A percentile compares a stretch with the other conserved stretches of the same genome.
These are phyloP conservation scores for Bondarzewia mesenterica DNA, from an alignment of 1,284 basidiomycete genomes.

Conservation along the genomic window DNA sequence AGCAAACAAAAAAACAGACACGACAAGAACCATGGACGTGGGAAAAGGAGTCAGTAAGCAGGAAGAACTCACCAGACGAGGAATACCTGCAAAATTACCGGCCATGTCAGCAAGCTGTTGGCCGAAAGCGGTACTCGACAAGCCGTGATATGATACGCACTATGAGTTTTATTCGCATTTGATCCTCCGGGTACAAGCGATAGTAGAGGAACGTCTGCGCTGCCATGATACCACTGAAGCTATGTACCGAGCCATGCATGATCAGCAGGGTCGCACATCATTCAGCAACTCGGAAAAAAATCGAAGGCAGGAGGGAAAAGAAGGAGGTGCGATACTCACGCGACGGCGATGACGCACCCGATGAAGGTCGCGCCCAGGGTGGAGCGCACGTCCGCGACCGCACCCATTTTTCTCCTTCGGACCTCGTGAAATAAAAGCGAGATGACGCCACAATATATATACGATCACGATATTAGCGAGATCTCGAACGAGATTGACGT, in stretches of 20 bases:
- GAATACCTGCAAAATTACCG: too few species aligned
- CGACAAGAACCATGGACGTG: too few species aligned
- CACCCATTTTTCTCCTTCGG: too few species aligned
- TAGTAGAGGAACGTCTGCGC: constrained; percentile 17
- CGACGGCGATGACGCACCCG: constrained; percentile 7
- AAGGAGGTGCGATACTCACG: constrained; percentile 3
- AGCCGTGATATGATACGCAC: constrained; percentile 5
- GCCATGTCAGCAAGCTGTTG: too few species aligned
- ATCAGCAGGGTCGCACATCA: too few species aligned
- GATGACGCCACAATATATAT: too few species aligned
- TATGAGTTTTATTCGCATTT: constrained; percentile 10
- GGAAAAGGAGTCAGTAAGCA: background rate
- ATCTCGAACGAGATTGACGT: too few species aligned
- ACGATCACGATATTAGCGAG: too few species aligned
- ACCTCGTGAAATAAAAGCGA: too few species aligned
- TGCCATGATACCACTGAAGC: constrained; percentile 16
- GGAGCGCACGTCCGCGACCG: background rate
- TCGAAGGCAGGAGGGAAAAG: background rate
- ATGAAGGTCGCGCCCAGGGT: constrained; percentile 9
- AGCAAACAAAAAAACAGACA: too few species aligned
- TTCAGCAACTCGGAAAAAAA: too few species aligned
- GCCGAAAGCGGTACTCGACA: background rate
- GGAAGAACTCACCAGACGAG: constrained; percentile 4
- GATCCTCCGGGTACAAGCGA: constrained; percentile 14
- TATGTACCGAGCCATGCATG: too few species aligned